Conservation (phyloP, 139 green algal genomes). For the Chlorella sp. region DNA sequence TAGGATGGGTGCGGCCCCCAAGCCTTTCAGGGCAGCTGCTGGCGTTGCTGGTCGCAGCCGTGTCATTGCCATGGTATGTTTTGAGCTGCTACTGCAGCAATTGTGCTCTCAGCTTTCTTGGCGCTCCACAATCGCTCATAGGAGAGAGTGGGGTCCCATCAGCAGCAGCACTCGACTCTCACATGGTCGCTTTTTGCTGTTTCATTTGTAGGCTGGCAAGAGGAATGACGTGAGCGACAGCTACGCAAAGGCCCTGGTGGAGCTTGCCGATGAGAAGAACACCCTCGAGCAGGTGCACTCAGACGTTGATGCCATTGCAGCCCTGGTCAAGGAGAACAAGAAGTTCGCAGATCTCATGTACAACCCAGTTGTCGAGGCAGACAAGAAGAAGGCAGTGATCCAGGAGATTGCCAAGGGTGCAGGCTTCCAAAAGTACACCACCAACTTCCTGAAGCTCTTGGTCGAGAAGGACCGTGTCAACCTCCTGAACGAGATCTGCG, state of each 20-base stretch:
- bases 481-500: conserved; percentile 76
- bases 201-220: too few relatives aligned
- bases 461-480: conserved; percentile 84
- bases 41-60: too few relatives aligned
- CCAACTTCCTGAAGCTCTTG: conserved; percentile 94
- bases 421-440: conserved; percentile 35
- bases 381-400: conserved; percentile 89
- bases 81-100: too few relatives aligned
- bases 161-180: too few relatives aligned
- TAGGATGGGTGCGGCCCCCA: too few relatives aligned
- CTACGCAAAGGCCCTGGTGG: conserved; percentile 92
- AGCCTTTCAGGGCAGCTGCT: too few relatives aligned
- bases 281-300: conserved; percentile 82
- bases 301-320: conserved; percentile 63
- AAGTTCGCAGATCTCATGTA: conserved; percentile 74
- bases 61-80: too few relatives aligned
- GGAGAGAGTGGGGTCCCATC: too few relatives aligned
- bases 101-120: too few relatives aligned
- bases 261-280: conserved; percentile 76
- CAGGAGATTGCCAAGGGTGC: conserved; percentile 74
- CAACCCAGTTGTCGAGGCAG: conserved; percentile 72
- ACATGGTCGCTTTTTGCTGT: too few relatives aligned
- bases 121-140: too few relatives aligned
- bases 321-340: conserved; percentile 59
- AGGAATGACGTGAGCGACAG: conserved; percentile 48